These are phyloP conservation scores for Rhizopus delemar DNA, from an alignment of 371 early-diverging fungal genomes.

Conservation along the genomic window DNA sequence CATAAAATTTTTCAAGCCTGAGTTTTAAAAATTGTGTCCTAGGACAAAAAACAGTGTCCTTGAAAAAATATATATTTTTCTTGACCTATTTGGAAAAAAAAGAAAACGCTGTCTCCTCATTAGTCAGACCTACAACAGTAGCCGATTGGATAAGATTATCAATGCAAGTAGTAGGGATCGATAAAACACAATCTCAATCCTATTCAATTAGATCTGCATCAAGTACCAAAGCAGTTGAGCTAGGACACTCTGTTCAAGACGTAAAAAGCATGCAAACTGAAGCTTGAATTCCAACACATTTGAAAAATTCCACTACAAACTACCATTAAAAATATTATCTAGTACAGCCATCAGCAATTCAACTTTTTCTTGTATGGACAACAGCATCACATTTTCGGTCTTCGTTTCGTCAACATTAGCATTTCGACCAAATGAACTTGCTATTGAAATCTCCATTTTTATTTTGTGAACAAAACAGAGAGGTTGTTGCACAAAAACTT, in stretches of 20 bases:
- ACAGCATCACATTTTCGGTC: slow-evolving; percentile 1
- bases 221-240: slow-evolving; percentile 4
- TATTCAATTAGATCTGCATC: slow-evolving; percentile 7
- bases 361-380: slow-evolving; percentile 7
- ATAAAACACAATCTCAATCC: slow-evolving; percentile 2
- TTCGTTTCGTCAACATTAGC: too few relatives aligned
- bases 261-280: slow-evolving; percentile 15
- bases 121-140: slow-evolving; percentile 4
- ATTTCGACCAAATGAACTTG: too few relatives aligned
- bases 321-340: neutral
- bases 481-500: too few relatives aligned
- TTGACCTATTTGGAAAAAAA: neutral
- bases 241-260: neutral
- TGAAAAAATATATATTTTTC: slow-evolving; percentile 5
- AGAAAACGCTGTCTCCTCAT: neutral
- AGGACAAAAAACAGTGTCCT: too few relatives aligned
- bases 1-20: too few relatives aligned
- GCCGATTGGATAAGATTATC: slow-evolving; percentile 2
- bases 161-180: slow-evolving; percentile 5
- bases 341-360: slow-evolving; percentile 1
- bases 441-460: too few relatives aligned
- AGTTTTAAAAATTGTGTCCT: too few relatives aligned
- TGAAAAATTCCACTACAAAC: slow-evolving; percentile 14
- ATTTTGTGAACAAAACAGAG: too few relatives aligned
- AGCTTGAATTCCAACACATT: slow-evolving; percentile 7